phyloP scores from a whole-genome alignment of 176 grass and related monocot species.

The Zizania latifolia region DNA sequence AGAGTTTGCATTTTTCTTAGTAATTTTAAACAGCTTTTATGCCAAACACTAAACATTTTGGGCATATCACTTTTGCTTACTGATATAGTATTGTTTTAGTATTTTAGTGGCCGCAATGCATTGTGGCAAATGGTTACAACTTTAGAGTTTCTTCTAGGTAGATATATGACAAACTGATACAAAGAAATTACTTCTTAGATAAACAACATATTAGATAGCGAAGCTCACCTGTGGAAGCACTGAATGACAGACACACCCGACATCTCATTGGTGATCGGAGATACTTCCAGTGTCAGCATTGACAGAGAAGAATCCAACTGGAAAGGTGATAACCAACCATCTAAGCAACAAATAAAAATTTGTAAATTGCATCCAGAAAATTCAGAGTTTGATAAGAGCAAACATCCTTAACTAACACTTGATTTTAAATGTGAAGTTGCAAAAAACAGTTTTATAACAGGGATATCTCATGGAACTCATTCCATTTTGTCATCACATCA shows the following conservation, averaged over 20 bases:
- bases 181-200: background rate
- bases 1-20: background rate
- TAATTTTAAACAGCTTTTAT: background rate
- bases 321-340: background rate
- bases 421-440: background rate
- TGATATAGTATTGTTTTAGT: no score
- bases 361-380: background rate
- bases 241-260: background rate
- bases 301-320: background rate
- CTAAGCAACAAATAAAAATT: background rate
- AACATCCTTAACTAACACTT: background rate
- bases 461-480: background rate
- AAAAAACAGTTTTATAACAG: background rate
- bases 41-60: no score
- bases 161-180: background rate
- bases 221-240: background rate
- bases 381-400: background rate
- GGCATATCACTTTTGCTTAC: no score
- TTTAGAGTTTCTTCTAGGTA: background rate
- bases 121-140: no score
- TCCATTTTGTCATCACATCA: background rate
- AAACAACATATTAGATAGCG: background rate
- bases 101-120: no score
- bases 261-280: background rate
- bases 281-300: background rate